Evolutionary conservation across 192 early-diverging fungal genomes (phyloP), one percentile per base, ranked within the genome.

Genomic region (Chytriomyces sp.): DNA sequence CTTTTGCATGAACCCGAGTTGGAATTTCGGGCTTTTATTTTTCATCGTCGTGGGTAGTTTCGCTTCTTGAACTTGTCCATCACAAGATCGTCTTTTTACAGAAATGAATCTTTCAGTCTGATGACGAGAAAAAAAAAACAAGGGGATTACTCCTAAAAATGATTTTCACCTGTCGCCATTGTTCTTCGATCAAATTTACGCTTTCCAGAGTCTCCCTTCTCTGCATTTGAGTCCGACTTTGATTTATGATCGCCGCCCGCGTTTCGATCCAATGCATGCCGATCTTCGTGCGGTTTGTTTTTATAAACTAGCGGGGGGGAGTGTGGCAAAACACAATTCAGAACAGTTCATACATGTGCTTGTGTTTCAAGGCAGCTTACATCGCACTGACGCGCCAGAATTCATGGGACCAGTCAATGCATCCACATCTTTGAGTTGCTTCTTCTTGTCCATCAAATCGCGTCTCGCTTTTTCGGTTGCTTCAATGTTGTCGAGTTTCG

Each of bases 1-100:
- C n/a, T n/a, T n/a, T n/a, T n/a, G n/a, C n/a, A n/a, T n/a, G n/a
- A n/a, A n/a, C n/a, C n/a, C n/a, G n/a, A 35, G 28, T 35, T 35
- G 28, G 28, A 35, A 35, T 35, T 35, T 35, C 28, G 28, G 28
- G 28, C 28, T 48, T 71, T 67, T 62, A 72, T 43, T 77, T 73
- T 46, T 20, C 53, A 20, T 35, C 18, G 8, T 11, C 67, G 44
- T 6, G 62, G 62, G 28, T 49, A 46, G 28, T 75, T 91, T 18
- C 92, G 86, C 80, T 95, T 95, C 69, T 93, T 94, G 67, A 96
- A 96, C 65, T 93, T 84, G 77, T 94, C 92, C 76, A 93, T 89
- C 0, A 91, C 92, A 26, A 90, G 76, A 45, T 95, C 94, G 79
- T 97, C 95, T 48, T 26, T 46, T 26, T 43, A 46, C 60, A 47